phyloP scores from a whole-genome alignment of 495 filamentous ascomycete species.

The Aspergillus panamensis region DNA sequence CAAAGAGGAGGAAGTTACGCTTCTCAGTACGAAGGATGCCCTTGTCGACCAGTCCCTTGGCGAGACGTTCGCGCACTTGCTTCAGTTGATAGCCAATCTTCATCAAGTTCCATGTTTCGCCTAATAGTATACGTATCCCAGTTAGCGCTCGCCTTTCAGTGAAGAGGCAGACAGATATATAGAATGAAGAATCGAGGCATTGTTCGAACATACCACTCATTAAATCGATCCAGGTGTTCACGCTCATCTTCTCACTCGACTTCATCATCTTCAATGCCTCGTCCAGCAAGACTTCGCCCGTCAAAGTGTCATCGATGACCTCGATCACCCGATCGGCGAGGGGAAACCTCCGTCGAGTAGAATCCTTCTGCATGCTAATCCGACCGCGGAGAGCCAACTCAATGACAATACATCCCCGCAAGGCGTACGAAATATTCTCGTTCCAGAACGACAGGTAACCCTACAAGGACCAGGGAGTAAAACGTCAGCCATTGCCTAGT shows the following conservation, averaged over 20 bases:
- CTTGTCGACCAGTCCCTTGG: conserved; percentile 98
- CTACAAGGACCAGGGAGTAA: conserved; percentile 40
- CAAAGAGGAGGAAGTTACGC: conserved; percentile 97
- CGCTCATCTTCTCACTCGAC: conserved; percentile 98
- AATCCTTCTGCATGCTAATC: conserved; percentile 97
- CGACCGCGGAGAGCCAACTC: conserved; percentile 94
- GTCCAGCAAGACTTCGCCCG: conserved; percentile 94
- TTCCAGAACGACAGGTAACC: conserved; percentile 99
- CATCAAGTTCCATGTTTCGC: conserved; percentile 99
- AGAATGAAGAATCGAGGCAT: background rate
- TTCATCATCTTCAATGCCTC: conserved; percentile 99
- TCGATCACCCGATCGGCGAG: conserved; percentile 91
- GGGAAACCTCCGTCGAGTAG: conserved; percentile 85
- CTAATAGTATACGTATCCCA: conserved; percentile 42
- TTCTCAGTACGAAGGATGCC: conserved; percentile 98
- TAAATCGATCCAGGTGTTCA: conserved; percentile 95
- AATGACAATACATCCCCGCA: conserved; percentile 96
- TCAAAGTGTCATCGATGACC: conserved; percentile 94
- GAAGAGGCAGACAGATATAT: background rate
- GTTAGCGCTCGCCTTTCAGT: conserved; percentile 21
- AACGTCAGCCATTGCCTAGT: conserved; percentile 23
- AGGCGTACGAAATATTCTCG: conserved; percentile 97
- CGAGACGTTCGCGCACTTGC: conserved; percentile 94
- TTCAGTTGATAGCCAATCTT: conserved; percentile 99
- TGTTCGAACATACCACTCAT: conserved; percentile 76